A percentile compares a stretch with the other conserved stretches of the same genome.
Evolutionary conservation across 495 filamentous ascomycete species (phyloP).

Genomic region (Lophiotrema nucula): DNA sequence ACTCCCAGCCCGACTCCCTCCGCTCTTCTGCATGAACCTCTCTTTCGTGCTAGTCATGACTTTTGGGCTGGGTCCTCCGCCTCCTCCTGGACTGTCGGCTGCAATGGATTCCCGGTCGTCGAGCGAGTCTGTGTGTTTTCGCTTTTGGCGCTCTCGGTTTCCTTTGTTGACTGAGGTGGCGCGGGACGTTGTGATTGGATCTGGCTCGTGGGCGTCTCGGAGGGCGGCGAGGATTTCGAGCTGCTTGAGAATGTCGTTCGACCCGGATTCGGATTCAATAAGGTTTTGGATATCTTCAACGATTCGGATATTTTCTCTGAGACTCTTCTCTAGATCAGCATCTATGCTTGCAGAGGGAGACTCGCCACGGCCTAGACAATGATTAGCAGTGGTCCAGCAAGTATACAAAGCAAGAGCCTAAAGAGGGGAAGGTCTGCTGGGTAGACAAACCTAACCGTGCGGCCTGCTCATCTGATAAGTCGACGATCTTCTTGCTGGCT

Average conservation of each 20-base stretch:
- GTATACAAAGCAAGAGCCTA: no score
- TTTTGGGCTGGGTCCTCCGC: conserved; percentile 29
- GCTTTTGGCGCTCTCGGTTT: conserved; percentile 57
- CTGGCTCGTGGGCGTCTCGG: conserved; percentile 55
- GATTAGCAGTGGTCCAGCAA: neutral
- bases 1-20: conserved; percentile 43
- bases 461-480: conserved; percentile 51
- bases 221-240: conserved; percentile 62
- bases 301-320: conserved; percentile 63
- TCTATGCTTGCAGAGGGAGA: conserved; percentile 36
- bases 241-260: conserved; percentile 58
- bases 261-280: conserved; percentile 47
- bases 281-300: conserved; percentile 62
- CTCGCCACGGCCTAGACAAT: conserved; percentile 20
- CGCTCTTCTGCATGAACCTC: conserved; percentile 51
- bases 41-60: conserved; percentile 20
- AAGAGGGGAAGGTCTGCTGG: neutral
- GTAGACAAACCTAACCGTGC: conserved; percentile 9
- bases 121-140: conserved; percentile 47
- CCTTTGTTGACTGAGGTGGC: conserved; percentile 40
- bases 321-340: conserved; percentile 54
- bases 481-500: conserved; percentile 53
- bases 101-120: conserved; percentile 36
- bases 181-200: conserved; percentile 46
- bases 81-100: conserved; percentile 25